Percentiles rank a stretch among this genome's conserved stretches.
Evolutionary conservation across 768 basidiomycete genomes (phyloP).

Genomic region (Pleurotus cornucopiae): DNA sequence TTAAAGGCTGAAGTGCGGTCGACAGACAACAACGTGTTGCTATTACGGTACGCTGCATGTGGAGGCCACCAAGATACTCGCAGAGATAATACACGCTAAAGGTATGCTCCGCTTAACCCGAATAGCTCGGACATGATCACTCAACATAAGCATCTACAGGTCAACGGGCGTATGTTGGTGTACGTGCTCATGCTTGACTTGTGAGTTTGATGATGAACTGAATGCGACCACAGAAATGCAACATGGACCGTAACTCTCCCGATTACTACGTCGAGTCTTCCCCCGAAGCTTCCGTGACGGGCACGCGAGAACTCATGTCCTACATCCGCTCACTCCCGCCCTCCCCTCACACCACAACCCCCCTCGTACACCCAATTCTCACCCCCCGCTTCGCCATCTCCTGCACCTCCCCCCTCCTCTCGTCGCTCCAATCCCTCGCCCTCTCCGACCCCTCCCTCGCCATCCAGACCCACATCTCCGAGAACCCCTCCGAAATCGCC

Average conservation of each 20-base stretch:
- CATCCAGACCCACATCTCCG: constrained; percentile 92
- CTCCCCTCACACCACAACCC: constrained; percentile 31
- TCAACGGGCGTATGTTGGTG: constrained; percentile 83
- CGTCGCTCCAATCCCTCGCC: constrained; percentile 58
- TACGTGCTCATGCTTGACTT: constrained; percentile 29
- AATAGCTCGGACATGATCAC: background rate
- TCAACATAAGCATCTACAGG: constrained; percentile 32
- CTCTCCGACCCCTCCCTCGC: constrained; percentile 53
- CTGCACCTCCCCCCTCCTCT: constrained; percentile 70
- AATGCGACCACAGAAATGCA: constrained; percentile 61
- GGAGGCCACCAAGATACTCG: constrained; percentile 77
- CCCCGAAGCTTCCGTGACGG: constrained; percentile 49
- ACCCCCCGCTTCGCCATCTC: constrained; percentile 97
- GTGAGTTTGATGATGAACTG: no score
- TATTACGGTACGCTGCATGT: constrained; percentile 85
- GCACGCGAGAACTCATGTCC: constrained; percentile 61
- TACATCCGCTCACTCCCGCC: constrained; percentile 59
- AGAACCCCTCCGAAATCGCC: constrained; percentile 72
- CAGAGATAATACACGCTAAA: constrained; percentile 60
- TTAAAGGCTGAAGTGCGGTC: constrained; percentile 2
- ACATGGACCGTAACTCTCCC: constrained; percentile 78
- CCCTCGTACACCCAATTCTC: constrained; percentile 83
- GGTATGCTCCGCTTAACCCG: constrained; percentile 35
- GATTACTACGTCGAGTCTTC: constrained; percentile 68
- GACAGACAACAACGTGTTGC: constrained; percentile 89